Evolutionary conservation across 164 flowering plant genomes (phyloP).

Genomic region (Liriodendron chinense): DNA sequence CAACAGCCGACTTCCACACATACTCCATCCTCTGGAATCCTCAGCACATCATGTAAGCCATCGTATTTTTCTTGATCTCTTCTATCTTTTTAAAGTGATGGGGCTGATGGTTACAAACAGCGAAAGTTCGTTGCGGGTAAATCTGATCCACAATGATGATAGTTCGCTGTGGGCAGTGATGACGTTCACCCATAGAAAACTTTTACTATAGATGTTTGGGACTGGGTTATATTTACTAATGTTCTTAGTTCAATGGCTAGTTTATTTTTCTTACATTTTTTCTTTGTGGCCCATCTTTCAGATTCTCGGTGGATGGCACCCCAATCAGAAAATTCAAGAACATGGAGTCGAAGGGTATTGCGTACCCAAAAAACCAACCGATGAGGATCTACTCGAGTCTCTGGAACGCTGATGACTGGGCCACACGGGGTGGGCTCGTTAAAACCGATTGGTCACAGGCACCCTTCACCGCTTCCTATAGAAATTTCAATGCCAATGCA

Average conservation of each 20-base stretch:
- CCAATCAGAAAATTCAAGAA: conserved; percentile 10
- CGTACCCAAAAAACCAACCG: conserved; percentile 8
- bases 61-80: not conserved
- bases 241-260: not conserved
- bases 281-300: not conserved
- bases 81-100: not conserved
- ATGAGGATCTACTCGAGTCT: conserved; percentile 13
- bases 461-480: conserved; percentile 25
- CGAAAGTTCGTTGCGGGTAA: too few relatives aligned
- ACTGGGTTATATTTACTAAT: too few relatives aligned
- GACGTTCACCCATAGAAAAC: not conserved
- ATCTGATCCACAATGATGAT: too few relatives aligned
- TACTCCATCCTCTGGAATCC: conserved; percentile 10
- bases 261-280: not conserved
- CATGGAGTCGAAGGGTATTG: not conserved
- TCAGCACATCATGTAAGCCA: conserved; percentile 6
- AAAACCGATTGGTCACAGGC: conserved; percentile 24
- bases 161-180: not conserved
- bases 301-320: conserved; percentile 12
- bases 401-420: conserved; percentile 14
- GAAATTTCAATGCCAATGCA: conserved; percentile 7
- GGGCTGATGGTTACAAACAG: too few relatives aligned
- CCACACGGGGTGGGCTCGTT: conserved; percentile 6
- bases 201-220: too few relatives aligned
- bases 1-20: conserved; percentile 9